These are phyloP conservation scores for Diaporthe aspalathi DNA, from an alignment of 2,329 filamentous ascomycete species.

Conservation along the genomic window DNA sequence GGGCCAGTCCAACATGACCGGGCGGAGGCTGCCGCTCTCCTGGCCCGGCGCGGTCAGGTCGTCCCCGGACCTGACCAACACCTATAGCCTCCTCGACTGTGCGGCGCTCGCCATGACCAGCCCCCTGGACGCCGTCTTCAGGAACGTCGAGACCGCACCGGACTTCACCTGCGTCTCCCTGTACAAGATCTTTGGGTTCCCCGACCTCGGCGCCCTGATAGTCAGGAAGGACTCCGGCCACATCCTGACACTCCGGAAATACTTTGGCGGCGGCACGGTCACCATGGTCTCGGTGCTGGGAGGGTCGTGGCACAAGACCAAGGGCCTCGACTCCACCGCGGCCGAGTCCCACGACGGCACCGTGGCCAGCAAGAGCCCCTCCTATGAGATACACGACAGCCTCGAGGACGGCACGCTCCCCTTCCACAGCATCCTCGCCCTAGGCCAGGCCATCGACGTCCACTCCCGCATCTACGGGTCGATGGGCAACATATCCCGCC, in stretches of 20 bases:
- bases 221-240: conserved; percentile 67
- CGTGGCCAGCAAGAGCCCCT: conserved; percentile 32
- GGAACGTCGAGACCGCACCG: conserved; percentile 61
- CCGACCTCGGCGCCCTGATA: conserved; percentile 71
- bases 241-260: conserved; percentile 65
- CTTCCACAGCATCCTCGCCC: conserved; percentile 88
- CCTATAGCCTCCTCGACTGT: conserved; percentile 70
- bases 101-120: conserved; percentile 74
- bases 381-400: conserved; percentile 65
- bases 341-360: conserved; percentile 9
- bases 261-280: conserved; percentile 77
- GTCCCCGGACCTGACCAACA: conserved; percentile 49
- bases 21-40: conserved; percentile 67
- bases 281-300: conserved; percentile 67
- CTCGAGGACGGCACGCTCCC: conserved; percentile 86
- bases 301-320: conserved; percentile 66
- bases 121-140: conserved; percentile 63
- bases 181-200: conserved; percentile 76
- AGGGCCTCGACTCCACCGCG: conserved; percentile 51
- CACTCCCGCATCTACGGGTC: conserved; percentile 71
- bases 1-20: conserved; percentile 78
- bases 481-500: conserved; percentile 68
- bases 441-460: conserved; percentile 78
- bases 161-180: conserved; percentile 72
- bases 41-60: conserved; percentile 61